Percentiles rank a stretch among this genome's conserved stretches.
These are phyloP conservation scores for Sphenostylis stenocarpa DNA, from an alignment of 306 rosid species.

Conservation along the genomic window DNA sequence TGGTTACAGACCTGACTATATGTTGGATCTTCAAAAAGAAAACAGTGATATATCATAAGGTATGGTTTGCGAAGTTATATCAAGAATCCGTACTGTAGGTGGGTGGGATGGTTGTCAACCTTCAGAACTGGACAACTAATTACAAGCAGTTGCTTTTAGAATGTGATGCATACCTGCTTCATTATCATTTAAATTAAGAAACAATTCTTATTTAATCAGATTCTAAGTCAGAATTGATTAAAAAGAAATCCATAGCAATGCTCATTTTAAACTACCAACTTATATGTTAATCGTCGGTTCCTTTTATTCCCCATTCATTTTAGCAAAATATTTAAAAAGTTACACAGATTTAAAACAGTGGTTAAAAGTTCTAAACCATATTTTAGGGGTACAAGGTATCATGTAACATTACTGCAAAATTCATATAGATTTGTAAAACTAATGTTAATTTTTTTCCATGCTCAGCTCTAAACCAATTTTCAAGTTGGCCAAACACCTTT, in stretches of 20 bases:
- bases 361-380: background rate
- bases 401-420: background rate
- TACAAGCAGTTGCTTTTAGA: background rate
- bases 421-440: background rate
- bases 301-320: background rate
- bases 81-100: background rate
- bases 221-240: background rate
- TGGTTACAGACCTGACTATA: background rate
- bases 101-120: constrained; percentile 4
- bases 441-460: background rate
- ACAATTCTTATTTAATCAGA: background rate
- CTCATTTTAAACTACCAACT: constrained; percentile 21
- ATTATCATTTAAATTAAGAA: background rate
- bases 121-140: background rate
- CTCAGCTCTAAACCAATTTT: background rate
- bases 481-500: constrained; percentile 5
- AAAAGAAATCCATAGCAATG: background rate
- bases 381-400: background rate
- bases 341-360: background rate
- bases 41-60: background rate
- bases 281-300: background rate
- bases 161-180: background rate
- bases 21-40: background rate
- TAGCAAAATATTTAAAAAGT: background rate
- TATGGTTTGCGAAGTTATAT: background rate